Percentiles rank a stretch among this genome's conserved stretches.
Evolutionary conservation across 305 asterid genomes (phyloP).

Genomic region (Rubia tinctorum): DNA sequence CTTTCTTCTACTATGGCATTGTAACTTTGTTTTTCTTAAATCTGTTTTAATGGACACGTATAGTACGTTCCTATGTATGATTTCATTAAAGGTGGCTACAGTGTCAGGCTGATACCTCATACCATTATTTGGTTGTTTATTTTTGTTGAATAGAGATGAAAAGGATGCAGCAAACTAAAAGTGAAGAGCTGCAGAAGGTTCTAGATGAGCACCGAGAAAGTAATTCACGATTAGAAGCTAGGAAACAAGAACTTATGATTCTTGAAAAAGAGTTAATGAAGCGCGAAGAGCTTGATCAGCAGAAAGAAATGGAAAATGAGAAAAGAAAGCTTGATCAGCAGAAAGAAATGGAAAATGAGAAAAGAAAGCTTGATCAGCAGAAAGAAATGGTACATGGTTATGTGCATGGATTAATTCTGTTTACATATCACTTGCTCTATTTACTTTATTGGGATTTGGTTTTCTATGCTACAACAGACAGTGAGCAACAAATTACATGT

Average conservation of each 20-base stretch:
- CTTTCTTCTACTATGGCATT: slow-evolving; percentile 7
- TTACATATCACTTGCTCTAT: not conserved
- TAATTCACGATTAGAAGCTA: slow-evolving; percentile 32
- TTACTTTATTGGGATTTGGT: not conserved
- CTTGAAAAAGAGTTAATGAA: slow-evolving; percentile 48
- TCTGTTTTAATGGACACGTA: not conserved
- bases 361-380: slow-evolving; percentile 48
- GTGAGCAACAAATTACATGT: not conserved
- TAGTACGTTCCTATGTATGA: not conserved
- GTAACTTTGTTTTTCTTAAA: not conserved
- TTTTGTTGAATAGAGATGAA: slow-evolving; percentile 52
- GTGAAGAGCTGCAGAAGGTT: slow-evolving; percentile 38
- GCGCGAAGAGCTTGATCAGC: slow-evolving; percentile 45
- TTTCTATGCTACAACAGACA: not conserved
- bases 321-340: slow-evolving; percentile 31
- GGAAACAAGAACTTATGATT: slow-evolving; percentile 38
- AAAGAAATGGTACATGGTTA: slow-evolving; percentile 52
- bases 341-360: slow-evolving; percentile 62
- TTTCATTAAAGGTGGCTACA: not conserved
- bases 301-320: slow-evolving; percentile 26
- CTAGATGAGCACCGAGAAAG: slow-evolving; percentile 1
- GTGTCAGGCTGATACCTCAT: not conserved
- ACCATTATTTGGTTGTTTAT: not conserved
- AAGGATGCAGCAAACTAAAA: slow-evolving; percentile 47
- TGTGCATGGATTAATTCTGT: not conserved